Conservation (phyloP, 2,329 filamentous ascomycete species). For the Juglanconis oblonga region DNA sequence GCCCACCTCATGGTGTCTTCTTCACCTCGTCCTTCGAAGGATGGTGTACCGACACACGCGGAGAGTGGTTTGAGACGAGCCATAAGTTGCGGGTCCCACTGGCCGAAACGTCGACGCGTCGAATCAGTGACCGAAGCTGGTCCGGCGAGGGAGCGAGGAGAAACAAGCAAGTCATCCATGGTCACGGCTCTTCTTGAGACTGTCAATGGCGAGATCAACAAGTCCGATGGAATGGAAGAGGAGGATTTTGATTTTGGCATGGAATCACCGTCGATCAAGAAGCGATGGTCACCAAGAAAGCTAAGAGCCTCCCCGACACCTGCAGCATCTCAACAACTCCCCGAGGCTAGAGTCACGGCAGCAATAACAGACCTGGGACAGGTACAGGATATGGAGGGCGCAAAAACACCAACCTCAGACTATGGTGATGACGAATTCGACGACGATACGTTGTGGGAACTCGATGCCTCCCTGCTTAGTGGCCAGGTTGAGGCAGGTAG, state of each 20-base stretch:
- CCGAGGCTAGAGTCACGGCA: slow-evolving; percentile 13
- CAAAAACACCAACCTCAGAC: slow-evolving; percentile 36
- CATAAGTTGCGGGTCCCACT: slow-evolving; percentile 67
- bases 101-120: slow-evolving; percentile 67
- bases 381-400: not conserved
- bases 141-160: slow-evolving; percentile 24
- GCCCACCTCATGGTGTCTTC: slow-evolving; percentile 68
- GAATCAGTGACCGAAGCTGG: slow-evolving; percentile 40
- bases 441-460: slow-evolving; percentile 55
- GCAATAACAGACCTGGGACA: not conserved
- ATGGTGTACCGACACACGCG: slow-evolving; percentile 33
- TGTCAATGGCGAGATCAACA: slow-evolving; percentile 54
- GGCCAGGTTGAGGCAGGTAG: slow-evolving; percentile 21
- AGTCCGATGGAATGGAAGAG: slow-evolving; percentile 33
- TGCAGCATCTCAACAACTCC: not conserved
- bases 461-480: slow-evolving; percentile 43
- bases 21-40: slow-evolving; percentile 59
- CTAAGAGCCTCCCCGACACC: not conserved
- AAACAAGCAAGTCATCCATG: slow-evolving; percentile 52
- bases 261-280: slow-evolving; percentile 45
- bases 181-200: slow-evolving; percentile 65
- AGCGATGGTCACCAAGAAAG: slow-evolving; percentile 27
- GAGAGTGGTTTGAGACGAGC: slow-evolving; percentile 57
- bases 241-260: slow-evolving; percentile 23
- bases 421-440: slow-evolving; percentile 58